Percentiles rank a stretch among this genome's conserved stretches.
These are phyloP conservation scores for Penicillium pulvis DNA, from an alignment of 495 filamentous ascomycete genomes.

Conservation along the genomic window DNA sequence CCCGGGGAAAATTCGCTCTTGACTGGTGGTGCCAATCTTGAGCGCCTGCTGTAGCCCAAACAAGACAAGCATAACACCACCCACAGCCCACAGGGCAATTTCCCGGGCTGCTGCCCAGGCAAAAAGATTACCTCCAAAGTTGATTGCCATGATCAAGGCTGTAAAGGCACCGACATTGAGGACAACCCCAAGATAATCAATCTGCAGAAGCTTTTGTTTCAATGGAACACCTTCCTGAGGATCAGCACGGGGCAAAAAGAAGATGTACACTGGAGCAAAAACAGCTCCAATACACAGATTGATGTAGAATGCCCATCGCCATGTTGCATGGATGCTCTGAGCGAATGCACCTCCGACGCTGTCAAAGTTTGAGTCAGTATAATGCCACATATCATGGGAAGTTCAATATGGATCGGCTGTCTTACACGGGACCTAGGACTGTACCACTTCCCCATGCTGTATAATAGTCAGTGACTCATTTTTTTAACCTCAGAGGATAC, in stretches of 20 bases:
- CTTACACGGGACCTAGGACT: conserved; percentile 53
- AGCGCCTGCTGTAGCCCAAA: conserved; percentile 56
- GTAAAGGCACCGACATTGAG: conserved; percentile 44
- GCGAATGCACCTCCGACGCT: conserved; percentile 63
- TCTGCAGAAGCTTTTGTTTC: conserved; percentile 35
- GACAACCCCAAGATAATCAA: conserved; percentile 36
- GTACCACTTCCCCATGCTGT: conserved; percentile 45
- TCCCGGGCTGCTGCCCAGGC: conserved; percentile 53
- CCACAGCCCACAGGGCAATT: conserved; percentile 56
- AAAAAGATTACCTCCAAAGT: conserved; percentile 57
- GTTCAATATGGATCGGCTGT: neutral
- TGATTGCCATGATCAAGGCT: conserved; percentile 52
- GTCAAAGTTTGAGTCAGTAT: neutral
- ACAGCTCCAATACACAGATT: conserved; percentile 61
- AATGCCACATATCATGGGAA: neutral
- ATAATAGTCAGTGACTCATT: neutral
- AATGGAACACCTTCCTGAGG: conserved; percentile 43
- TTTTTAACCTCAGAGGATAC: neutral
- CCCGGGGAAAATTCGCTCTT: conserved; percentile 55
- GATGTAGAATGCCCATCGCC: conserved; percentile 75
- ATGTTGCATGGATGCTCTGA: conserved; percentile 38
- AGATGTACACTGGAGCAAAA: conserved; percentile 57
- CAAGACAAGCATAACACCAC: conserved; percentile 51
- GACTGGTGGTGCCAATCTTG: conserved; percentile 47
- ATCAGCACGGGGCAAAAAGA: conserved; percentile 52